A percentile compares a stretch with the other conserved stretches of the same genome.
Evolutionary conservation across 345 rosid species (phyloP).

Genomic region (Hypericum androsaemum): DNA sequence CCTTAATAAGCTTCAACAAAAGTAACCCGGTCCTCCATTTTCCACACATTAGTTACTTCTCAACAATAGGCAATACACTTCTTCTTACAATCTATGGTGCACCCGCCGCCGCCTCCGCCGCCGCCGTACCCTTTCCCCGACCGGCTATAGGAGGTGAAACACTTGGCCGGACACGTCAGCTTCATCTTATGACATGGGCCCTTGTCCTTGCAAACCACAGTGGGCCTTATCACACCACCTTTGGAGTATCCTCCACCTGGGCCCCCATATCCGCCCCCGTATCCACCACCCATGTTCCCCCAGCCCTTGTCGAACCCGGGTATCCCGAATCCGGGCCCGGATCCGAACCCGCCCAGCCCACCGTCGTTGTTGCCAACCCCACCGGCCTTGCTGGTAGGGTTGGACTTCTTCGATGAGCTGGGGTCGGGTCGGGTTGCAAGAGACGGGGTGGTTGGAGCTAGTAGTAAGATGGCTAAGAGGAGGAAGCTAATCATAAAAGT

Average conservation of each 20-base stretch:
- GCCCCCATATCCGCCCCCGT: constrained; percentile 55
- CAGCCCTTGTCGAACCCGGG: constrained; percentile 48
- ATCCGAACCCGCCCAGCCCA: constrained; percentile 41
- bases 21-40: too few relatives aligned
- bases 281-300: constrained; percentile 50
- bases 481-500: constrained; percentile 11
- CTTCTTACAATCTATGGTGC: constrained; percentile 93
- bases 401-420: constrained; percentile 8
- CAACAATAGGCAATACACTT: constrained; percentile 84
- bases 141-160: constrained; percentile 71
- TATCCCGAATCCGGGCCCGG: constrained; percentile 36
- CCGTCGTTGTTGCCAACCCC: constrained; percentile 12
- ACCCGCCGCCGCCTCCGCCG: constrained; percentile 95
- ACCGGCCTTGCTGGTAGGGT: constrained; percentile 13
- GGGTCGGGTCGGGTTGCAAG: constrained; percentile 31
- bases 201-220: constrained; percentile 34
- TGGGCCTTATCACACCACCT: constrained; percentile 52
- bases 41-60: too few relatives aligned
- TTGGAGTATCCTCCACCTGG: constrained; percentile 60
- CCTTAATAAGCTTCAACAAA: too few relatives aligned
- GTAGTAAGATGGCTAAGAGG: constrained; percentile 26
- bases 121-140: constrained; percentile 89
- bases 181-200: constrained; percentile 82
- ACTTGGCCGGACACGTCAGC: constrained; percentile 69
- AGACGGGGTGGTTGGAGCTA: constrained; percentile 25